phyloP scores from a whole-genome alignment of 164 flowering plant species.

The Tinospora cordifolia region DNA sequence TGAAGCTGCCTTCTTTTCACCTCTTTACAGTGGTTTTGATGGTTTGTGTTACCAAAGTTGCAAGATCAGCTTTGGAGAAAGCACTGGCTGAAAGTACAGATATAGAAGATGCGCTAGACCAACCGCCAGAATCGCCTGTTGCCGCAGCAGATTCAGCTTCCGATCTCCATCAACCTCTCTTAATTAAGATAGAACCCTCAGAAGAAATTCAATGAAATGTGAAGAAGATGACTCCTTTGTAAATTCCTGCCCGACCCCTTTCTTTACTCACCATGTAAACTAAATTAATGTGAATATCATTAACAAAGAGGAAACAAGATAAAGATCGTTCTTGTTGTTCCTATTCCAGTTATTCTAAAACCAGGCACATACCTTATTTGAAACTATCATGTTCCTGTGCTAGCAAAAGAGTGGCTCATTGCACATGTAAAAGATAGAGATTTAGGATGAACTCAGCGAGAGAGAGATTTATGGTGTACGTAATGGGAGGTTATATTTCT shows the following conservation, averaged over 20 bases:
- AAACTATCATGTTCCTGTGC: too few species aligned
- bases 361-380: too few species aligned
- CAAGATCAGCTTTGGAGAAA: slow-evolving; percentile 73
- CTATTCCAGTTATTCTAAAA: not conserved
- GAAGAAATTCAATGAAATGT: slow-evolving; percentile 27
- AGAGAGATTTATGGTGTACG: too few species aligned
- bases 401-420: too few species aligned
- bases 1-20: not conserved
- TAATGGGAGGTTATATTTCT: too few species aligned
- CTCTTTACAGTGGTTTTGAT: slow-evolving; percentile 47
- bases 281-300: not conserved
- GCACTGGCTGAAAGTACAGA: slow-evolving; percentile 75
- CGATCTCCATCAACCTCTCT: slow-evolving; percentile 66
- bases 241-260: slow-evolving; percentile 1
- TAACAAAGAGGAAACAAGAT: not conserved
- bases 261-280: not conserved
- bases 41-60: slow-evolving; percentile 59
- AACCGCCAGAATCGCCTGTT: slow-evolving; percentile 42
- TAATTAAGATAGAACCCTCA: slow-evolving; percentile 54
- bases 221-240: slow-evolving; percentile 1
- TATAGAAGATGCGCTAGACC: slow-evolving; percentile 28
- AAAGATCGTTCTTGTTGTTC: not conserved
- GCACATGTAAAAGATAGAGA: too few species aligned
- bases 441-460: too few species aligned
- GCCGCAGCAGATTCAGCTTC: slow-evolving; percentile 31